Evolutionary conservation across 2,329 filamentous ascomycete species (phyloP).

Genomic region (Chaetomium olivaceum): DNA sequence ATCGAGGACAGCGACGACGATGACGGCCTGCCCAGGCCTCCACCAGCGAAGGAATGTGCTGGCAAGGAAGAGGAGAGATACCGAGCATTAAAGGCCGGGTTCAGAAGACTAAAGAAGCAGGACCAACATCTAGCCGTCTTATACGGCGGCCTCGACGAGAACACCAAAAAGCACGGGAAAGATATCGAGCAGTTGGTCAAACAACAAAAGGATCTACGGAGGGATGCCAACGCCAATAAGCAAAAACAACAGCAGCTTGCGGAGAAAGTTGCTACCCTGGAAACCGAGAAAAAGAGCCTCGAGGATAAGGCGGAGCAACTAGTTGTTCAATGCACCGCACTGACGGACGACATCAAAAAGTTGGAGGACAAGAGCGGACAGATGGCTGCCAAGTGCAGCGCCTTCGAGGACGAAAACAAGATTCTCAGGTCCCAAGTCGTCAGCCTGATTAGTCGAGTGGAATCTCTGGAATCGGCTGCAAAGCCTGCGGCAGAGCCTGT

Average conservation of each 20-base stretch:
- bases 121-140: neutral
- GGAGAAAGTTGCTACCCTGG: neutral
- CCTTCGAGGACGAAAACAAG: slow-evolving; percentile 15
- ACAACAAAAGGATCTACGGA: neutral
- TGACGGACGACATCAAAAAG: neutral
- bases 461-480: neutral
- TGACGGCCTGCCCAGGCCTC: neutral
- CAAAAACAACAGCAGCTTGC: neutral
- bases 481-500: neutral
- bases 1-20: slow-evolving; percentile 14
- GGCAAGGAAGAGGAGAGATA: neutral
- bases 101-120: slow-evolving; percentile 12
- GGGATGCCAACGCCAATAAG: neutral
- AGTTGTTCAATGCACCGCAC: neutral
- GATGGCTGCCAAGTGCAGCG: slow-evolving; percentile 2
- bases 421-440: slow-evolving; percentile 1
- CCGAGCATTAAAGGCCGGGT: neutral
- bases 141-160: neutral
- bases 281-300: neutral
- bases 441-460: slow-evolving; percentile 2
- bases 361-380: neutral
- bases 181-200: slow-evolving; percentile 9
- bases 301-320: slow-evolving; percentile 1
- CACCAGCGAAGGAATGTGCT: neutral
- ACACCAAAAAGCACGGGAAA: neutral